Conservation (phyloP, 768 basidiomycete species). For the Rhodosporidiobolus odoratus region DNA sequence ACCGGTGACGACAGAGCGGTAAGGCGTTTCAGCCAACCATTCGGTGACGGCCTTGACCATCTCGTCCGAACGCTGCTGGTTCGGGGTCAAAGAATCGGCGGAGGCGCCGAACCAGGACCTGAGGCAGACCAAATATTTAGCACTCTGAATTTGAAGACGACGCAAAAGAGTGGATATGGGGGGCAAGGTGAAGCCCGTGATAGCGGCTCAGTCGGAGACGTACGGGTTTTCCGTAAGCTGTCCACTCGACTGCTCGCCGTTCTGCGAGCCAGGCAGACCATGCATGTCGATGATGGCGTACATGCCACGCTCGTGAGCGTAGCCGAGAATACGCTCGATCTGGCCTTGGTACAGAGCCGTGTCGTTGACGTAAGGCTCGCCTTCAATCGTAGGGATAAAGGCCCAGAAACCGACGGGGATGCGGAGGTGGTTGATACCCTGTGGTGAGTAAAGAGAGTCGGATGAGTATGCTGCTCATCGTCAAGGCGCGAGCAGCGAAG, state of each 20-base stretch:
- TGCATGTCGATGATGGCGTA: slow-evolving; percentile 41
- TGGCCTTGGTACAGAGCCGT: slow-evolving; percentile 37
- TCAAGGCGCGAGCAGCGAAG: too few species aligned
- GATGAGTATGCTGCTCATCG: neutral
- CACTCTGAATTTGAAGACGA: too few species aligned
- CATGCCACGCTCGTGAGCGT: slow-evolving; percentile 37
- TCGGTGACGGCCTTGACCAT: slow-evolving; percentile 39
- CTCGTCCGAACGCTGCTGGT: slow-evolving; percentile 35
- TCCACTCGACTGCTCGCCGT: slow-evolving; percentile 30
- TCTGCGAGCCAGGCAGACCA: slow-evolving; percentile 43
- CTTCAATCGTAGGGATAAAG: slow-evolving; percentile 34
- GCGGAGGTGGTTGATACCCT: slow-evolving; percentile 41
- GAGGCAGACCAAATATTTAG: neutral
- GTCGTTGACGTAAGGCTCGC: slow-evolving; percentile 38
- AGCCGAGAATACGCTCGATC: slow-evolving; percentile 37
- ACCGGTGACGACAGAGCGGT: slow-evolving; percentile 40
- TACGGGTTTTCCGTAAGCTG: neutral
- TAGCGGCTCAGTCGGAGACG: neutral
- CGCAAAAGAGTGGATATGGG: neutral
- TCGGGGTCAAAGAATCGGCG: slow-evolving; percentile 20
- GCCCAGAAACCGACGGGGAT: slow-evolving; percentile 43
- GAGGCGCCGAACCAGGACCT: slow-evolving; percentile 12
- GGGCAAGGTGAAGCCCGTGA: too few species aligned
- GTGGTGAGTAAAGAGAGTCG: neutral
- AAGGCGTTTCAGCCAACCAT: slow-evolving; percentile 39